Conservation (phyloP, 495 filamentous ascomycete genomes). For the Neurospora tetrasperma region DNA sequence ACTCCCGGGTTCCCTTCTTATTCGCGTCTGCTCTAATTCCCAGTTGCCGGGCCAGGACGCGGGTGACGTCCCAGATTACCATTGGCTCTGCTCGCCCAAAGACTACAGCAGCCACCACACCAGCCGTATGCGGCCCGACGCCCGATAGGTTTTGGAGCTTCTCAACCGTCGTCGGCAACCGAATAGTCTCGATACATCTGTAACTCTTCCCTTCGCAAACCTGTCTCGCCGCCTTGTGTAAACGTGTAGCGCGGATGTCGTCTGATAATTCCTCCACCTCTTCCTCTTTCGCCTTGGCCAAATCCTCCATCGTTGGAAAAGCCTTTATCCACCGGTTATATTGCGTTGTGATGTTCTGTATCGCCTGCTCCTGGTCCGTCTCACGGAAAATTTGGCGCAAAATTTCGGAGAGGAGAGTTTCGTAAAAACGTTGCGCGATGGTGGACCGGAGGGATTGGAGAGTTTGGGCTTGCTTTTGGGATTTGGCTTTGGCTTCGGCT, state of each 20-base stretch:
- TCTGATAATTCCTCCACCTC: too few species aligned
- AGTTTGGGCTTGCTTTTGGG: not conserved
- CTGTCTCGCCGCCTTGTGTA: too few species aligned
- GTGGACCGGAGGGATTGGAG: constrained; percentile 8
- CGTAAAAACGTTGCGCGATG: constrained; percentile 34
- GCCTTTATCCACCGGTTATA: too few species aligned
- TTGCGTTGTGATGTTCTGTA: too few species aligned
- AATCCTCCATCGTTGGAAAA: too few species aligned
- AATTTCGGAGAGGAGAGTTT: constrained; percentile 41
- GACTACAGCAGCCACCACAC: constrained; percentile 34
- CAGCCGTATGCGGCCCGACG: constrained; percentile 35
- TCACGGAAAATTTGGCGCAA: constrained; percentile 26
- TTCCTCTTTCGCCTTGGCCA: too few species aligned
- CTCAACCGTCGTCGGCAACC: not conserved
- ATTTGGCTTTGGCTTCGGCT: too few species aligned
- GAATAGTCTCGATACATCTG: too few species aligned
- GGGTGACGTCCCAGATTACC: constrained; percentile 37
- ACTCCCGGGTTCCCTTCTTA: not conserved
- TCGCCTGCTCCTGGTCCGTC: too few species aligned
- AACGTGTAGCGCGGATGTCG: too few species aligned
- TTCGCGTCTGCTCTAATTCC: constrained; percentile 18
- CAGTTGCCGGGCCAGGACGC: constrained; percentile 34
- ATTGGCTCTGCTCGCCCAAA: constrained; percentile 32
- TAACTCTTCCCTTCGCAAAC: too few species aligned
- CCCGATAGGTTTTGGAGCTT: constrained; percentile 30